phyloP scores from a whole-genome alignment of 257 asterid species.

The Solanum medicagineum region DNA sequence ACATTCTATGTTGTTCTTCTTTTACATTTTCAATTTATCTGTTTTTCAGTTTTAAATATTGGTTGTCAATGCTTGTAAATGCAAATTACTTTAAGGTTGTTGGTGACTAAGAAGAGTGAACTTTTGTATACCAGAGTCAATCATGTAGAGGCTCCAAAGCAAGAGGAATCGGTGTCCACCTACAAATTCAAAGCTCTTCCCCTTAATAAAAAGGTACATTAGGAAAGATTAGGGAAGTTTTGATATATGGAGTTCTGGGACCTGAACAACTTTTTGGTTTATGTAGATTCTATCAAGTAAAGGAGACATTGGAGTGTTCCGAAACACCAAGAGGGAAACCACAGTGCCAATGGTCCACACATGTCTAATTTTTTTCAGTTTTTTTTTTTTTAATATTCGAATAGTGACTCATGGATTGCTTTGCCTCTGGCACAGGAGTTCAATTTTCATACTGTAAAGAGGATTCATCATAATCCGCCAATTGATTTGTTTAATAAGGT shows the following conservation, averaged over 20 bases:
- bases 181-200: constrained; percentile 77
- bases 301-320: constrained; percentile 74
- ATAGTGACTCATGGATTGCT: not conserved
- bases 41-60: not conserved
- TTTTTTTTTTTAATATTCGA: not conserved
- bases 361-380: not conserved
- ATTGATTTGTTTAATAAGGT: constrained; percentile 79
- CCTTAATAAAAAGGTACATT: constrained; percentile 58
- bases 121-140: constrained; percentile 24
- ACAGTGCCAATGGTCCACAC: constrained; percentile 59
- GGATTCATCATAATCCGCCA: constrained; percentile 57
- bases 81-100: not conserved
- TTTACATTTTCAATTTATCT: not conserved
- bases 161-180: constrained; percentile 22
- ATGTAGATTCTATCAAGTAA: constrained; percentile 74
- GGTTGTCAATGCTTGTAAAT: not conserved
- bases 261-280: not conserved
- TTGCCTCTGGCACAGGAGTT: constrained; percentile 46
- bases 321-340: constrained; percentile 55
- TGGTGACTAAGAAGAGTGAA: not conserved
- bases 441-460: constrained; percentile 56
- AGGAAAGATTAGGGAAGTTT: not conserved
- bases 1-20: not conserved
- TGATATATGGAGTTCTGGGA: not conserved
- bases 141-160: constrained; percentile 23